phyloP scores from a whole-genome alignment of 805 yeast genomes.

The Yarrowia sp. region DNA sequence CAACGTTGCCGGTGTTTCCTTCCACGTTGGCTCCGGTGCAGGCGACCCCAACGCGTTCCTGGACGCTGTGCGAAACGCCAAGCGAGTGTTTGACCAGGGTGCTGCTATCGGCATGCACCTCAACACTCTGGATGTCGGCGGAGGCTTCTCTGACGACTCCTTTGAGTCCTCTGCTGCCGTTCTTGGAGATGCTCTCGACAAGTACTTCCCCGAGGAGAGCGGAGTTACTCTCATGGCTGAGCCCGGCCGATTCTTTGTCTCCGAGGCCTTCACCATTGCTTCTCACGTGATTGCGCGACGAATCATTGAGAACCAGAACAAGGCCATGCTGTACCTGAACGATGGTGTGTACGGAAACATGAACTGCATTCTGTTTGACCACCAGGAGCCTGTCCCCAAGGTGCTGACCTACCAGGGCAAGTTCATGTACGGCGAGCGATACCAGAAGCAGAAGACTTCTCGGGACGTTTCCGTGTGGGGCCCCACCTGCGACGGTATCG shows the following conservation, averaged over 20 bases:
- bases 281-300: slow-evolving; percentile 84
- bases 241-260: slow-evolving; percentile 88
- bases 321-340: slow-evolving; percentile 78
- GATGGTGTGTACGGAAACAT: slow-evolving; percentile 96
- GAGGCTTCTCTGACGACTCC: slow-evolving; percentile 69
- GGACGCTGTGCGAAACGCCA: slow-evolving; percentile 71
- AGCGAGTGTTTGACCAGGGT: slow-evolving; percentile 62
- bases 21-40: slow-evolving; percentile 96
- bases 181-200: slow-evolving; percentile 53
- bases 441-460: slow-evolving; percentile 22
- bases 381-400: slow-evolving; percentile 70
- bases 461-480: slow-evolving; percentile 76
- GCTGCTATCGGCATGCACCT: slow-evolving; percentile 46
- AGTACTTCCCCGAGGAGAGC: slow-evolving; percentile 52
- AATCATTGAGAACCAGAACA: slow-evolving; percentile 37
- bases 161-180: slow-evolving; percentile 59
- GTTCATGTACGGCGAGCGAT: slow-evolving; percentile 41
- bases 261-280: slow-evolving; percentile 81
- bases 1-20: slow-evolving; percentile 78
- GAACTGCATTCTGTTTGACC: slow-evolving; percentile 92
- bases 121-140: slow-evolving; percentile 79
- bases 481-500: slow-evolving; percentile 97
- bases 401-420: slow-evolving; percentile 57
- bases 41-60: slow-evolving; percentile 62
- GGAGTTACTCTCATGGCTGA: slow-evolving; percentile 71